Base-by-base conservation (phyloP, 2,329 filamentous ascomycete genomes). In the Exophiala spinifera region DNA sequence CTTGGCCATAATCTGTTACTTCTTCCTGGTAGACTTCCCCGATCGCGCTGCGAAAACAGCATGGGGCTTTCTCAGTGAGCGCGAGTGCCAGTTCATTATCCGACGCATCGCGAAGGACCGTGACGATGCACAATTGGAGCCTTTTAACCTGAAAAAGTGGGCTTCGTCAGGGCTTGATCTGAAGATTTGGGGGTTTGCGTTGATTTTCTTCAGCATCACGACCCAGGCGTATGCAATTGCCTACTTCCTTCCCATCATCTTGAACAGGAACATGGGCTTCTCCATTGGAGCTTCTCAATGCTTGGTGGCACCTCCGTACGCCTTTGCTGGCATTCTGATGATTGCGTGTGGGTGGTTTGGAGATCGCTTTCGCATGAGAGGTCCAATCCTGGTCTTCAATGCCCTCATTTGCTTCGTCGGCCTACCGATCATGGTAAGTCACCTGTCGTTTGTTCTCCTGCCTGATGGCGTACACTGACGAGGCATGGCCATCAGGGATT, bases 241-340 rank as follows among this genome's bases (percentile, higher is more conserved):
- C 1, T 92, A 88, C 69, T 92, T 91, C 66, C 72, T 91, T 3
- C 88, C 89, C 5, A 82, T 91, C 64, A 88, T 94, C 63, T 81
- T 95, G 4, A 65, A 66, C 7, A 61, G 71, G 20, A 78, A 78
- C 15, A 81, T 91, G 75, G 79, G 81, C 13, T 91, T 89, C 74
- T 75, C 70, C 44, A 75, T 85, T 4, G 84, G 77, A 6, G 74
- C 75, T 46, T 76, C 86, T 0, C 87, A 90, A 69, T 89, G 86
- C 66, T 81, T 91, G 3, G 78, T 85, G 3, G 86, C 88, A 0
- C 86, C 86, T 0, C 85, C 86, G 5, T 89, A 86, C 65, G 80
- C 72, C 21, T 80, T 88, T 55, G 82, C 84, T 8, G 49, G 37
- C 33, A 74, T 87, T 53, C 66, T 84, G 62, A 43, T 86, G 78